phyloP scores from a whole-genome alignment of 2,329 filamentous ascomycete species.

The Zelopaecilomyces penicillatus region DNA sequence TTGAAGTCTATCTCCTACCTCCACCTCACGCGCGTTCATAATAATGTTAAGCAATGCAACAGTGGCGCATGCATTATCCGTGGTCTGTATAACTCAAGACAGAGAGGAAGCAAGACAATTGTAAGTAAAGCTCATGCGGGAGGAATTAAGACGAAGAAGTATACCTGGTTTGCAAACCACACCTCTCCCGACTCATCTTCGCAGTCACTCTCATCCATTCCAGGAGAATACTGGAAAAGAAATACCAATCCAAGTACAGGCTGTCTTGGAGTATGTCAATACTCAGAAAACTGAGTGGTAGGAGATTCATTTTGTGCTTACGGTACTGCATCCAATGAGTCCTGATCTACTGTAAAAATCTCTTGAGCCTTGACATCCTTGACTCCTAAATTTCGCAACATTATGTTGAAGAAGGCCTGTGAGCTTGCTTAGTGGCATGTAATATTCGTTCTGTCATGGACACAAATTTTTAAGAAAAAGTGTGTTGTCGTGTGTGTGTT shows the following conservation, averaged over 20 bases:
- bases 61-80: constrained; percentile 81
- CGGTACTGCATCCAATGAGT: constrained; percentile 54
- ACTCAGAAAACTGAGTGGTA: neutral
- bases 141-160: constrained; percentile 5
- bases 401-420: constrained; percentile 76
- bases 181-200: constrained; percentile 41
- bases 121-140: neutral
- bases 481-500: no score
- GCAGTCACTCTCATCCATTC: constrained; percentile 46
- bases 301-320: constrained; percentile 26
- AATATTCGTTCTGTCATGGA: no score
- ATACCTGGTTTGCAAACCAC: constrained; percentile 91
- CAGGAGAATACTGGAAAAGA: constrained; percentile 63
- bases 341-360: constrained; percentile 63
- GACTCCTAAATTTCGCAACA: constrained; percentile 72
- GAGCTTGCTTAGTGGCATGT: neutral
- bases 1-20: constrained; percentile 61
- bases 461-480: no score
- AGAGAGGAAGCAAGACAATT: constrained; percentile 1
- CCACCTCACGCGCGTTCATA: constrained; percentile 65
- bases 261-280: constrained; percentile 38
- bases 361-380: constrained; percentile 67
- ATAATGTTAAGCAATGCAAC: constrained; percentile 87
- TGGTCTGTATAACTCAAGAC: constrained; percentile 45
- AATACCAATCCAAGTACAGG: constrained; percentile 84